phyloP scores from a whole-genome alignment of 2,329 filamentous ascomycete genomes.

The Verticillium nubilum region DNA sequence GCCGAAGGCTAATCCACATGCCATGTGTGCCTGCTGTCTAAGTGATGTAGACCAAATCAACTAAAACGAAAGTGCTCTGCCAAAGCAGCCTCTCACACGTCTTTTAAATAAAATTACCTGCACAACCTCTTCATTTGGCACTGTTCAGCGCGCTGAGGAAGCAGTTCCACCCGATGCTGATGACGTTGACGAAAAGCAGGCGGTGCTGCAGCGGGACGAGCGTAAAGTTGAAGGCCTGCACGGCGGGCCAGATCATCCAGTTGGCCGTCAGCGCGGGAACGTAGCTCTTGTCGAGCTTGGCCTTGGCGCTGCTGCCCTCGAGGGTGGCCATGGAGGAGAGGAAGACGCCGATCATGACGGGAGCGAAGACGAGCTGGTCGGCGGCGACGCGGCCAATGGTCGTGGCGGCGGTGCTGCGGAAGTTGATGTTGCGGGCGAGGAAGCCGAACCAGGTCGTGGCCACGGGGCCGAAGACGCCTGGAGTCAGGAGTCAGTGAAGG shows the following conservation, averaged over 20 bases:
- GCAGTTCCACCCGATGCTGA: conserved; percentile 64
- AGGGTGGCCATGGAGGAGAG: conserved; percentile 78
- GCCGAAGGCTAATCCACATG: background rate
- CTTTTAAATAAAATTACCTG: background rate
- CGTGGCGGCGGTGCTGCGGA: conserved; percentile 61
- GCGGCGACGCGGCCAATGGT: conserved; percentile 73
- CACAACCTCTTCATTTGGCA: conserved; percentile 17
- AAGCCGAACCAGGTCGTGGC: conserved; percentile 84
- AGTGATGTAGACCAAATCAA: background rate
- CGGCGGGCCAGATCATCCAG: conserved; percentile 81
- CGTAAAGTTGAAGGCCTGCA: conserved; percentile 84
- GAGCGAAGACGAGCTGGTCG: conserved; percentile 81
- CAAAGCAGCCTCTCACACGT: background rate
- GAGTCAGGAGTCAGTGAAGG: background rate
- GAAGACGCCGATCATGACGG: conserved; percentile 77
- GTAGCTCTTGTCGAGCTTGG: conserved; percentile 71
- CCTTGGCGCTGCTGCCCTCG: conserved; percentile 55
- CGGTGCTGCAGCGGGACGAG: conserved; percentile 78
- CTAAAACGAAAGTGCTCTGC: background rate
- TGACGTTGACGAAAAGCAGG: conserved; percentile 79
- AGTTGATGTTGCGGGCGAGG: conserved; percentile 63
- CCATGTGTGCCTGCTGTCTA: background rate
- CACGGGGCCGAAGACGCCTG: conserved; percentile 78
- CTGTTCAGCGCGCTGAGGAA: conserved; percentile 59
- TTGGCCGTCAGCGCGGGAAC: conserved; percentile 70